These are phyloP conservation scores for Vicia faba DNA, from an alignment of 306 rosid species.

Conservation along the genomic window DNA sequence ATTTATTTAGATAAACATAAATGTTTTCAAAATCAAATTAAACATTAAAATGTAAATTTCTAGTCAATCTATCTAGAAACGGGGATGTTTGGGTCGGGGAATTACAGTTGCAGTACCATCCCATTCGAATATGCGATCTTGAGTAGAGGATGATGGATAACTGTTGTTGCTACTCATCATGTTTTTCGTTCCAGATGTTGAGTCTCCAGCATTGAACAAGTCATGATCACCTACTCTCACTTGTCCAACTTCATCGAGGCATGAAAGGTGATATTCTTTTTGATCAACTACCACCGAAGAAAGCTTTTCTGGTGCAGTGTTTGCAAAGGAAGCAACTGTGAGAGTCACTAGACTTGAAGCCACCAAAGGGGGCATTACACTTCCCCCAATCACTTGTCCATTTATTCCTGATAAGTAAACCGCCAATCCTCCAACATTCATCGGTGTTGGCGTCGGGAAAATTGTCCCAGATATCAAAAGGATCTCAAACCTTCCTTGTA, in stretches of 20 bases:
- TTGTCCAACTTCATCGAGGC: neutral
- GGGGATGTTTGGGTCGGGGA: neutral
- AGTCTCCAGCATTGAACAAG: neutral
- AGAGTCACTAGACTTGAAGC: conserved; percentile 55
- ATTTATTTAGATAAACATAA: no score
- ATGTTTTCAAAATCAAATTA: no score
- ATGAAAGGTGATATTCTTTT: neutral
- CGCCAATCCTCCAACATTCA: conserved; percentile 51
- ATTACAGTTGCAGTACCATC: neutral
- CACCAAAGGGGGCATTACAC: conserved; percentile 54
- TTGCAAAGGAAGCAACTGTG: conserved; percentile 60
- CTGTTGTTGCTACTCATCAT: neutral
- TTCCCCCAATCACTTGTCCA: conserved; percentile 68
- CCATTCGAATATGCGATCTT: neutral
- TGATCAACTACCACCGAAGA: neutral
- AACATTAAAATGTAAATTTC: no score
- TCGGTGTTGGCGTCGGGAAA: conserved; percentile 59
- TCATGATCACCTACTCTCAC: no score
- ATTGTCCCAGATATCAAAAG: conserved; percentile 59
- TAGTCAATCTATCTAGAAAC: no score
- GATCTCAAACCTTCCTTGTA: conserved; percentile 61
- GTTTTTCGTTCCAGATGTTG: neutral
- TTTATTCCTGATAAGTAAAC: conserved; percentile 59
- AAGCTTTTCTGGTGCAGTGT: conserved; percentile 50
- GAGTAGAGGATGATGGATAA: neutral